Conservation (phyloP, 345 rosid genomes). For the Ailanthus altissimus region DNA sequence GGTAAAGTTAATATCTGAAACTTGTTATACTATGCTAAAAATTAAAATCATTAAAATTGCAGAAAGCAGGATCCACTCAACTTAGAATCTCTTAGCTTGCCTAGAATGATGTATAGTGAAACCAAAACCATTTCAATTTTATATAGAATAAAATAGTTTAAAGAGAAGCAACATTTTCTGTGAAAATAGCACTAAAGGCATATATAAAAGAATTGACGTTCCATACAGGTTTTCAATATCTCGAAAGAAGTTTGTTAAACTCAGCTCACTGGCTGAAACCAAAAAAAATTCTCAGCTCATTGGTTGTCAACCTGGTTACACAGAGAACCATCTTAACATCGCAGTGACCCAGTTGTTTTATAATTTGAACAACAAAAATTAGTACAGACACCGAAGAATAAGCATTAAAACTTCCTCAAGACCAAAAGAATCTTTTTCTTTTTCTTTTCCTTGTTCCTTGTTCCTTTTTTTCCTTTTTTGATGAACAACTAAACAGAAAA, state of each 20-base stretch:
- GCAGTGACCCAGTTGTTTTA: too few relatives aligned
- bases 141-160: neutral
- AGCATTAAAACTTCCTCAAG: too few relatives aligned
- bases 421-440: too few relatives aligned
- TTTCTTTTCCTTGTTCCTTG: too few relatives aligned
- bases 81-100: neutral
- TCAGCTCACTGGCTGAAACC: neutral
- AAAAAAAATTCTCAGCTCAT: neutral
- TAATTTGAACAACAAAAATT: too few relatives aligned
- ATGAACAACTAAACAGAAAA: too few relatives aligned
- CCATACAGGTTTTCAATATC: neutral
- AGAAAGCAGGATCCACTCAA: neutral
- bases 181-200: neutral
- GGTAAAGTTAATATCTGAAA: neutral
- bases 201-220: neutral
- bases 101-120: neutral
- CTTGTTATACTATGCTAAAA: neutral
- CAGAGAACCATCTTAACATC: too few relatives aligned
- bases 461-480: too few relatives aligned
- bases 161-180: neutral
- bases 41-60: neutral
- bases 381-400: too few relatives aligned
- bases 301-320: too few relatives aligned
- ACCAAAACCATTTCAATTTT: neutral
- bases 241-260: neutral